Base-by-base conservation (phyloP, 441 rosid genomes). In the Populus hybrid region DNA sequence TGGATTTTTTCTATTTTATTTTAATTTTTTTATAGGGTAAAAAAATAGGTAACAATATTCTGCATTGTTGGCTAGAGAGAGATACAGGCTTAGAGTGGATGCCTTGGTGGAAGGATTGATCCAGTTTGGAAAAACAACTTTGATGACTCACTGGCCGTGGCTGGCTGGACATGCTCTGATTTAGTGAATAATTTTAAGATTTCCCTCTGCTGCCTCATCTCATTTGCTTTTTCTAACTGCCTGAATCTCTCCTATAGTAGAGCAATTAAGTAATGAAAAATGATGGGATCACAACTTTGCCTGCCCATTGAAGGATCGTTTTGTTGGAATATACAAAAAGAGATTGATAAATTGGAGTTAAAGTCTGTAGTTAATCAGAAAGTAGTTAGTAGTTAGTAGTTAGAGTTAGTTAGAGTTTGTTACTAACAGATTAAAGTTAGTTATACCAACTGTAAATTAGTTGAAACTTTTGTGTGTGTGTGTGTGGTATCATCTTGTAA, bases 191-290 rank as follows among this genome's bases (percentile, higher is more conserved):
- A 18, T 24, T 71, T 64, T 64, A 84, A 59, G 28, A 77, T 76
- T 77, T 84, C 83, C 82, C 80, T 77, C 71, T 85, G 81, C 84
- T 73, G 82, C 80, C 86, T 84, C 80, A 77, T 83, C 75, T 85
- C 88, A 78, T 83, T 84, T 7, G 82, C 90, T 80, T 72, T 83
- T 80, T 87, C 86, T 75, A 84, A 64, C 84, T 82, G 82, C 70
- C 77, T 82, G 64, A 87, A 85, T 85, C 88, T 87, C 73, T 85
- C 87, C 61, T 83, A 85, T 72, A 84, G 72, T 75, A 87, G 84
- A 23, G 84, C 84, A 73, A 82, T 85, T 80, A 87, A 85, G 68
- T 84, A 82, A 78, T 80, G 82, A n/a, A 68, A 28, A 30, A 66
- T 42, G 1, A 79, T 69, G 10, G 76, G 73, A 30, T 80, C 84